phyloP scores from a whole-genome alignment of 1,284 basidiomycete species.

The Macrocybe sp. region DNA sequence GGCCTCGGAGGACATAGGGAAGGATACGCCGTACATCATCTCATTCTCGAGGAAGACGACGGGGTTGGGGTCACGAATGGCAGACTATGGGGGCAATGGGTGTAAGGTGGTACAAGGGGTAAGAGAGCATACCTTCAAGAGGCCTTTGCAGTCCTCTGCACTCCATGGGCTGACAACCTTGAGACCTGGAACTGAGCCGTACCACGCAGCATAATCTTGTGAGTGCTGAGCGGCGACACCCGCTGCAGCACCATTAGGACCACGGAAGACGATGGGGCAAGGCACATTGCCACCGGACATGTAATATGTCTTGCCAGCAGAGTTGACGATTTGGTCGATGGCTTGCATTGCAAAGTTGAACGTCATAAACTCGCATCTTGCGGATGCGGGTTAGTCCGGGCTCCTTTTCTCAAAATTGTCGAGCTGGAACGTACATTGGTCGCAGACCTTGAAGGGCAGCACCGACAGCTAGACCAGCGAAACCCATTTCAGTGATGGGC shows the following conservation, averaged over 20 bases:
- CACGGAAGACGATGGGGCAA: conserved; percentile 98
- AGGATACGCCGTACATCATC: conserved; percentile 95
- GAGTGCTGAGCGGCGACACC: conserved; percentile 96
- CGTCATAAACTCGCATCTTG: conserved; percentile 98
- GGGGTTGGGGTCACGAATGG: conserved; percentile 98
- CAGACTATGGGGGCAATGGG: conserved; percentile 51
- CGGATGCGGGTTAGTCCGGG: conserved; percentile 11
- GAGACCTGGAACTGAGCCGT: conserved; percentile 93
- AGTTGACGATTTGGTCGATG: conserved; percentile 99
- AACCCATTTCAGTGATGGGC: conserved; percentile 98
- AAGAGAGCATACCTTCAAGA: conserved; percentile 73
- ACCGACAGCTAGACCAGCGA: conserved; percentile 95
- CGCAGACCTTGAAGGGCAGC: conserved; percentile 92
- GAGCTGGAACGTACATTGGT: conserved; percentile 61
- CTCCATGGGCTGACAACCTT: conserved; percentile 98
- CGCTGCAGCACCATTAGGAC: conserved; percentile 96
- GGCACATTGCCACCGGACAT: conserved; percentile 99
- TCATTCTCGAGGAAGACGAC: conserved; percentile 99
- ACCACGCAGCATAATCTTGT: conserved; percentile 93
- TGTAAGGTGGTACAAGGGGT: conserved; percentile 3
- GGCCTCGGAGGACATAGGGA: conserved; percentile 93
- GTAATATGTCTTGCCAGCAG: conserved; percentile 99
- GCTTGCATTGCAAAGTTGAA: conserved; percentile 97
- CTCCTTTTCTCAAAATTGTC: background rate
- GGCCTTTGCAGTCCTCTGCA: conserved; percentile 96